Evolutionary conservation across 1,139 yeast species (phyloP), one percentile per base, ranked within the genome.

Genomic region (Williopsis jadinii): DNA sequence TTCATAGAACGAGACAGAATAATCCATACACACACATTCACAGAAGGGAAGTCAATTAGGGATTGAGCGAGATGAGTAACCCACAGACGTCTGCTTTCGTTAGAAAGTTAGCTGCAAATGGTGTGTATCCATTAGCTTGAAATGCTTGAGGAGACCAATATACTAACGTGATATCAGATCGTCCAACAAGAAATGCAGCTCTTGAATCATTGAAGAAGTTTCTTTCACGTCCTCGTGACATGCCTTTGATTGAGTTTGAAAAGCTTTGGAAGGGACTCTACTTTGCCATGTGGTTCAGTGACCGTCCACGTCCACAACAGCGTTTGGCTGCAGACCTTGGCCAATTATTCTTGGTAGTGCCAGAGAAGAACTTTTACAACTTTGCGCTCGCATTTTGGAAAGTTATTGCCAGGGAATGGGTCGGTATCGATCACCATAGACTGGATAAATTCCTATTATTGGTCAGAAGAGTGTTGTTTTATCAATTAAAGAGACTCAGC

Each of bases 231-330:
- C 66, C 63, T 36, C 59, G 59, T 39, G 55, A 59, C 12, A 55
- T 75, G 19, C 68, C 73, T 24, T 64, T 67, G 37, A 47, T 71
- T 14, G 95, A 90, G 47, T 70, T 80, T 52, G 84, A 84, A 52
- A 88, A 90, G 61, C 68, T 92, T 45, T 92, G 97, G 97, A 87
- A 85, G 63, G 98, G 97, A 9, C 70, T 92, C 38, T 92, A 83
- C 63, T 92, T 72, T 60, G 80, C 87, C 28, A 86, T 92, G 95
- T 92, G 98, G 98, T 87, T 84, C 63, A 77, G 95, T 58, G 98
- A 92, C 63, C 77, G 94, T 55, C 95, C 96, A 28, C 72, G 82
- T 52, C 94, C 95, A 28, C 98, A 92, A 63, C 95, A 88, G 61
- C 68, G 81, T 45, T 68, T 92, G 36, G 95, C 96, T 3, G 77